Evolutionary conservation across 2,329 filamentous ascomycete species (phyloP), one percentile per base, ranked within the genome.

Genomic region (Emergomyces orientalis): DNA sequence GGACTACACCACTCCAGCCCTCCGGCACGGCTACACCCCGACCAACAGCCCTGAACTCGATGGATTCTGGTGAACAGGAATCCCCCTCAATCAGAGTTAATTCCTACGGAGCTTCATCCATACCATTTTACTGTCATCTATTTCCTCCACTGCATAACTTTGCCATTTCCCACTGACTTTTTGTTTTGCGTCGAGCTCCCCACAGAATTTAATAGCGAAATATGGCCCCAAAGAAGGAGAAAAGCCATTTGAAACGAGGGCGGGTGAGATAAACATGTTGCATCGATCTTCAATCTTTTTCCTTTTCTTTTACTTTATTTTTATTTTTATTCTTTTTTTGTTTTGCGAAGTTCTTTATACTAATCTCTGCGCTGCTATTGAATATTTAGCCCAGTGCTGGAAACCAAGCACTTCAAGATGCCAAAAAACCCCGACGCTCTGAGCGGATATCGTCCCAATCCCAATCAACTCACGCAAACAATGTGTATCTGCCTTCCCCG

Each of bases 341-440:
- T 34, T 60, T 62, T 63, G 66, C 66, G 30, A 66, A 65, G 67
- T 64, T 58, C 65, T 63, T 56, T 62, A 68, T 72, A 63, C 70
- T 67, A 66, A 69, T 61, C 61, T 64, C 39, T 57, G 51, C 27
- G 51, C 34, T 54, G 27, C 3, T 45, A 27, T 25, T 30, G 25
- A 25, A 22, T 17, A 52, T 72, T 67, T 76, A 92, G 89, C 83
- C 80, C 69, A 90, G 88, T 51, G 80, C 83, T 60, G 86, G 84
- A 69, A 84, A 87, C 68, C 78, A 56, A 56, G n/a, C 81, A 45
- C 71, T 71, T 47, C 74, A 77, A 66, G 88, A 91, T 65, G 79
- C 82, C 66, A 97, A 97, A 82, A 96, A 96, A 75, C 86, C 88
- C 64, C 88, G 93, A 66, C 86, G 90, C n/a, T 91, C 90, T 54